phyloP scores from a whole-genome alignment of 768 basidiomycete genomes.

The Neoboletus brunneissimus region DNA sequence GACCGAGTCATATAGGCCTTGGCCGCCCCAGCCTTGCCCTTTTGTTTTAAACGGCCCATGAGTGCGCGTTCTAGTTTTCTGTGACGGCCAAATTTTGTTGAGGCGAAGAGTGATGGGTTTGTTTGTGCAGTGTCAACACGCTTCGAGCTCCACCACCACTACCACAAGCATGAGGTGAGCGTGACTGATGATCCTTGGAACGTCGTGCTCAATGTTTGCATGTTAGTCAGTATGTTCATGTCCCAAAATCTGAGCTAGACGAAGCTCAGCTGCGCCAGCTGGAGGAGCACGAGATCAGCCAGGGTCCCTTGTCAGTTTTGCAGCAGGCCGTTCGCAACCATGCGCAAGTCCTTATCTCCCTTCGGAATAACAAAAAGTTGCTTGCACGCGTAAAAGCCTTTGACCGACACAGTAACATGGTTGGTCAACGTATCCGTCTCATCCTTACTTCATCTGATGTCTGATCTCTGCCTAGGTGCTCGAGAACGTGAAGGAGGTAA shows the following conservation, averaged over 20 bases:
- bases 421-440: conserved; percentile 35
- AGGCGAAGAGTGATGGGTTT: conserved; percentile 14
- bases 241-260: conserved; percentile 95
- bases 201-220: conserved; percentile 5
- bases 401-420: conserved; percentile 99
- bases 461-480: conserved; percentile 59
- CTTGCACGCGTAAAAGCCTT: conserved; percentile 96
- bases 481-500: conserved; percentile 96
- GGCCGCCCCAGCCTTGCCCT: conserved; percentile 88
- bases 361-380: conserved; percentile 98
- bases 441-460: conserved; percentile 5
- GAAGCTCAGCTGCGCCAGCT: conserved; percentile 94
- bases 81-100: neutral
- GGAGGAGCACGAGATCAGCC: conserved; percentile 98
- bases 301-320: conserved; percentile 93
- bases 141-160: conserved; percentile 7
- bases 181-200: neutral
- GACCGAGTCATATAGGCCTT: conserved; percentile 92
- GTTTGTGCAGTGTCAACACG: conserved; percentile 34
- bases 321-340: conserved; percentile 98
- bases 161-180: conserved; percentile 34
- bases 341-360: conserved; percentile 93
- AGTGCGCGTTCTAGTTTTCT: neutral
- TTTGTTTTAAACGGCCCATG: conserved; percentile 79
- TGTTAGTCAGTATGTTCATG: conserved; percentile 90